phyloP scores from a whole-genome alignment of 2,329 filamentous ascomycete genomes.

The Arthrobotrys megalospora region DNA sequence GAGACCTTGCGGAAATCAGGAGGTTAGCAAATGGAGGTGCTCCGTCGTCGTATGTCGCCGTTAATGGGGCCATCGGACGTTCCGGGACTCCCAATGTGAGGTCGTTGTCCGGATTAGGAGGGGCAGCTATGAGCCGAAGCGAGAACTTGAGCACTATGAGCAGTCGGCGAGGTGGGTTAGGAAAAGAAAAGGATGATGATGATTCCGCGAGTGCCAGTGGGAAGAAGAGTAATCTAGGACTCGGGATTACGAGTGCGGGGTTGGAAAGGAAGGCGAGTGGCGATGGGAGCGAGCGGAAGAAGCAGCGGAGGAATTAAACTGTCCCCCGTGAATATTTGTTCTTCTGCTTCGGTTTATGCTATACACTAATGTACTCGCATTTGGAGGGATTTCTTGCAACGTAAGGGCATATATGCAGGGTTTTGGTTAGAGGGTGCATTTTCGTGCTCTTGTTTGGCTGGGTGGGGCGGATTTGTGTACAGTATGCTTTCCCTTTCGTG shows the following conservation, averaged over 20 bases:
- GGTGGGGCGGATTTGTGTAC: conserved; percentile 18
- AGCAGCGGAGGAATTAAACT: conserved; percentile 44
- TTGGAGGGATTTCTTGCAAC: neutral
- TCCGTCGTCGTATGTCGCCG: conserved; percentile 15
- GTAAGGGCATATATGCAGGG: conserved; percentile 13
- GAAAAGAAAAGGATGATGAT: conserved; percentile 45
- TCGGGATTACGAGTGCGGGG: conserved; percentile 57
- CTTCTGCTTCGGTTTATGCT: neutral
- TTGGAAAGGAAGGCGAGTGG: conserved; percentile 54
- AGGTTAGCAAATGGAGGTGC: conserved; percentile 42
- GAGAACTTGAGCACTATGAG: conserved; percentile 59
- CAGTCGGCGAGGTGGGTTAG: conserved; percentile 38
- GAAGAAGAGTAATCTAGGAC: conserved; percentile 49
- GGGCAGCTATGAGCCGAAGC: conserved; percentile 43
- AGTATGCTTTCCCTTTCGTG: conserved; percentile 28
- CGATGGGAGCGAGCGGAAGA: conserved; percentile 58
- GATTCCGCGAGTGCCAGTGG: conserved; percentile 51
- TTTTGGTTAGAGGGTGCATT: conserved; percentile 12
- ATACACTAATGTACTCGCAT: neutral
- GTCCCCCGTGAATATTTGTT: neutral
- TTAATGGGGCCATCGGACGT: conserved; percentile 34
- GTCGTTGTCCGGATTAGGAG: conserved; percentile 48
- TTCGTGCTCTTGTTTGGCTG: conserved; percentile 10
- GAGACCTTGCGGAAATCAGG: conserved; percentile 43
- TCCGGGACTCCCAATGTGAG: conserved; percentile 42